phyloP scores from a whole-genome alignment of 495 filamentous ascomycete genomes.

The Penicillium coprophilum region DNA sequence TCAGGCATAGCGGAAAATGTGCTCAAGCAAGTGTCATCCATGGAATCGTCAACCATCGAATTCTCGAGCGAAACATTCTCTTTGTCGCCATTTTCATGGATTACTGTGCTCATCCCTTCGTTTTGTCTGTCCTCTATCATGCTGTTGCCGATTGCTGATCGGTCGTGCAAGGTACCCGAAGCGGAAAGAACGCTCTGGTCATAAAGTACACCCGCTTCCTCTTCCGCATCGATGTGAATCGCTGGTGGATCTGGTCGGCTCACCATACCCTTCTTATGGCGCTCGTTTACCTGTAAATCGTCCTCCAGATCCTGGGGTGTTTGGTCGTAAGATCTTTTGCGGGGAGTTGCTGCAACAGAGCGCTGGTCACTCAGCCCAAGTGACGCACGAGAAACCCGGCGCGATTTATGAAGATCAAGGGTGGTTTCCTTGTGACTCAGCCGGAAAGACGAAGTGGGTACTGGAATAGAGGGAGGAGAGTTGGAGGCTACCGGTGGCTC shows the following conservation, averaged over 20 bases:
- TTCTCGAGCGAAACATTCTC: conserved; percentile 26
- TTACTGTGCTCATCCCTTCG: conserved; percentile 48
- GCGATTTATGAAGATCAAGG: conserved; percentile 18
- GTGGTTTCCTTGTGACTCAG: conserved; percentile 6
- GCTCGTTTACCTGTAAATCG: conserved; percentile 21
- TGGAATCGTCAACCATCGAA: conserved; percentile 35
- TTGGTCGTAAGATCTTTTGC: conserved; percentile 44
- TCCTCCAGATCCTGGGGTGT: conserved; percentile 33
- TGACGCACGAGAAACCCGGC: conserved; percentile 16
- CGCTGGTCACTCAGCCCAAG: conserved; percentile 9
- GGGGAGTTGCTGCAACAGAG: conserved; percentile 25
- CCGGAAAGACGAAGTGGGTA: conserved; percentile 1
- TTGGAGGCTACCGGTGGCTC: conserved; percentile 2
- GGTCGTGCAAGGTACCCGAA: conserved; percentile 19
- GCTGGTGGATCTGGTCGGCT: conserved; percentile 27
- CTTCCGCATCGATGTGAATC: conserved; percentile 33
- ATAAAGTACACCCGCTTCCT: conserved; percentile 31
- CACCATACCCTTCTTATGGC: conserved; percentile 36
- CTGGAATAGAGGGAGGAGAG: conserved; percentile 5
- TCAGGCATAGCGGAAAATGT: conserved; percentile 85
- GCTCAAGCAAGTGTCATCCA: conserved; percentile 83
- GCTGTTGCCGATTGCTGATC: conserved; percentile 33
- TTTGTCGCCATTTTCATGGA: conserved; percentile 32
- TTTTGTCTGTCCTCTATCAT: conserved; percentile 44
- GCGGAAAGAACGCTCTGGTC: conserved; percentile 25